phyloP scores from a whole-genome alignment of 345 rosid species.

The Lepidium didymum region DNA sequence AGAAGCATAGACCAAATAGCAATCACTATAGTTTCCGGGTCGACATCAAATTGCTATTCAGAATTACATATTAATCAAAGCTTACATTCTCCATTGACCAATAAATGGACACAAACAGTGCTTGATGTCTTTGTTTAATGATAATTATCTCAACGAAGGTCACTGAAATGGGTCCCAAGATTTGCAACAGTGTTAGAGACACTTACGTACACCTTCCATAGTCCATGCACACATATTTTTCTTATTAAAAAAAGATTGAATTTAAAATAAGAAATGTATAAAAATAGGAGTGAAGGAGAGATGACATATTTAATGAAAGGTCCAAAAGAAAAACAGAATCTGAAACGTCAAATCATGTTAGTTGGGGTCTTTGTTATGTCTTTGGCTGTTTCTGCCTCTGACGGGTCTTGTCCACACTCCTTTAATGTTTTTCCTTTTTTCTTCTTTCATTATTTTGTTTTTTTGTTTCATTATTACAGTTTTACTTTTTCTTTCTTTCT shows the following conservation, averaged over 20 bases:
- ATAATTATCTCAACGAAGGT: neutral
- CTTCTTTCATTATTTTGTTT: slow-evolving; percentile 4
- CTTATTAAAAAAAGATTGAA: neutral
- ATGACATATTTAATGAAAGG: slow-evolving; percentile 10
- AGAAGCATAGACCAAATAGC: slow-evolving; percentile 12
- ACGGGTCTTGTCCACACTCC: slow-evolving; percentile 40
- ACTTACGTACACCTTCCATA: slow-evolving; percentile 28
- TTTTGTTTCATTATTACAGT: neutral
- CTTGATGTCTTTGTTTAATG: slow-evolving; percentile 8
- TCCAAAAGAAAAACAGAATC: slow-evolving; percentile 59
- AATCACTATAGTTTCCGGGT: slow-evolving; percentile 18
- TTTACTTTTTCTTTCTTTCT: neutral
- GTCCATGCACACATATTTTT: slow-evolving; percentile 18
- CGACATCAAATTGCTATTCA: slow-evolving; percentile 14
- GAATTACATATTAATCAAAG: neutral
- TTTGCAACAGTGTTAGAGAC: slow-evolving; percentile 21
- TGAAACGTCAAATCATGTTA: slow-evolving; percentile 87
- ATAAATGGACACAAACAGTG: neutral
- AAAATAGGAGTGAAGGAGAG: neutral
- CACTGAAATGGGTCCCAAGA: slow-evolving; percentile 8
- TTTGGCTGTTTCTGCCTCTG: slow-evolving; percentile 29
- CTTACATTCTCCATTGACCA: neutral
- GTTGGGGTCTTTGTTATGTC: slow-evolving; percentile 57
- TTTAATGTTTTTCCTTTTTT: slow-evolving; percentile 17
- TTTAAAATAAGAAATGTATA: neutral